Percentiles rank a stretch among this genome's conserved stretches.
Conservation (phyloP, 1,284 basidiomycete genomes). For the Boletellus sp. region DNA sequence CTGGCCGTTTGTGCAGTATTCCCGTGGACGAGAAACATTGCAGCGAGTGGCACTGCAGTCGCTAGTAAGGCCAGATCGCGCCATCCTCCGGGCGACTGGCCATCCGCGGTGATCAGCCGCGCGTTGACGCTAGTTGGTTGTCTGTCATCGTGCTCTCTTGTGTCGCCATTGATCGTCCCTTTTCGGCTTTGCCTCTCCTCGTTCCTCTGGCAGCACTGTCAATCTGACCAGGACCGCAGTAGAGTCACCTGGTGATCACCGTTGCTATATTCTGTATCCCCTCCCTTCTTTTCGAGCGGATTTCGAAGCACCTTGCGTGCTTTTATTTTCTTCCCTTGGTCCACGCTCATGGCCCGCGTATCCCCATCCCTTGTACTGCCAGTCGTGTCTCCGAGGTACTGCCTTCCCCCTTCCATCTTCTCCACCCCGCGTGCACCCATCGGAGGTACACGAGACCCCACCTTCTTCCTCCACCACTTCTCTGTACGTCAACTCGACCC, state of each 20-base stretch:
- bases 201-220: constrained; percentile 10
- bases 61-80: no score
- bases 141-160: constrained; percentile 16
- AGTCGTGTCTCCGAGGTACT: constrained; percentile 4
- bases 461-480: constrained; percentile 28
- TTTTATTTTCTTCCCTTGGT: no score
- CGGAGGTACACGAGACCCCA: constrained; percentile 28
- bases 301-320: no score
- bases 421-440: constrained; percentile 19
- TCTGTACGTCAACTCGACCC: constrained; percentile 36
- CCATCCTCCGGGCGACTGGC: no score
- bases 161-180: no score
- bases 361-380: constrained; percentile 8
- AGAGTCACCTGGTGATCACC: constrained; percentile 8
- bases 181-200: neutral
- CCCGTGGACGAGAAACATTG: no score
- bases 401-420: constrained; percentile 13
- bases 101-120: no score
- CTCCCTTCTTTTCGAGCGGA: constrained; percentile 8
- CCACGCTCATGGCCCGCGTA: constrained; percentile 8
- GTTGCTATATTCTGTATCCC: constrained; percentile 13
- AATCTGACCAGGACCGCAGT: constrained; percentile 6
- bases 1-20: constrained; percentile 2
- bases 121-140: no score
- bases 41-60: no score